Evolutionary conservation across 495 filamentous ascomycete genomes (phyloP).

Genomic region (Penicillium coprophilum): DNA sequence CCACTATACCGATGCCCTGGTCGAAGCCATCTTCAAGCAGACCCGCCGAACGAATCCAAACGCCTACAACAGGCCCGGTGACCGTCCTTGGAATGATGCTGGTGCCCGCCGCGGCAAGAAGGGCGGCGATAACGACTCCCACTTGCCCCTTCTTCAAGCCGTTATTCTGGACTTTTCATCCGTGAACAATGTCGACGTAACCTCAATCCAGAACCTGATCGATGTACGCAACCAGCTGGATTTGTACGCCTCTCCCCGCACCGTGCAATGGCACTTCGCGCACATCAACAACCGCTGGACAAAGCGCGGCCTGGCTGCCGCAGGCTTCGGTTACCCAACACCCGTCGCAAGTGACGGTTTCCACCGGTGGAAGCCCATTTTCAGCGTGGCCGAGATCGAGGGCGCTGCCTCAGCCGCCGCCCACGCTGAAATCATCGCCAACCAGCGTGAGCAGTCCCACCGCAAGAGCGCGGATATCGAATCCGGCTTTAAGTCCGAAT

Average conservation of each 20-base stretch:
- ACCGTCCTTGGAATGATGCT: constrained; percentile 95
- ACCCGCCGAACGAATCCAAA: constrained; percentile 76
- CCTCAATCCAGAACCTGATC: constrained; percentile 91
- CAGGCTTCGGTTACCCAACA: constrained; percentile 88
- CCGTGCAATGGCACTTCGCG: constrained; percentile 95
- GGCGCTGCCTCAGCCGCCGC: constrained; percentile 67
- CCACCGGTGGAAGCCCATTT: constrained; percentile 91
- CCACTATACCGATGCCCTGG: constrained; percentile 83
- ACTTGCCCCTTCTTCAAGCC: constrained; percentile 78
- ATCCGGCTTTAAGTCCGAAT: constrained; percentile 30
- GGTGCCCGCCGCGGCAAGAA: constrained; percentile 65
- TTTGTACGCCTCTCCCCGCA: constrained; percentile 75
- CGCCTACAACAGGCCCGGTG: constrained; percentile 64
- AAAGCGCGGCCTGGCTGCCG: constrained; percentile 87
- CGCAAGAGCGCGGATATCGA: constrained; percentile 42
- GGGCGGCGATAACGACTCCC: constrained; percentile 42
- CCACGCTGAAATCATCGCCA: constrained; percentile 56
- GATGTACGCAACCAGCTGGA: constrained; percentile 98
- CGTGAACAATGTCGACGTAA: constrained; percentile 95
- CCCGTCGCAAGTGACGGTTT: constrained; percentile 56
- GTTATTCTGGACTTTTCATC: constrained; percentile 94
- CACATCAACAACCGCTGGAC: constrained; percentile 97
- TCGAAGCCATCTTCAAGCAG: constrained; percentile 66
- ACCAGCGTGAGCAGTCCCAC: constrained; percentile 54
- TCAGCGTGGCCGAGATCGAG: constrained; percentile 87